Conservation (phyloP, 2,329 filamentous ascomycete species). For the Ophiocordyceps camponoti-saundersi region DNA sequence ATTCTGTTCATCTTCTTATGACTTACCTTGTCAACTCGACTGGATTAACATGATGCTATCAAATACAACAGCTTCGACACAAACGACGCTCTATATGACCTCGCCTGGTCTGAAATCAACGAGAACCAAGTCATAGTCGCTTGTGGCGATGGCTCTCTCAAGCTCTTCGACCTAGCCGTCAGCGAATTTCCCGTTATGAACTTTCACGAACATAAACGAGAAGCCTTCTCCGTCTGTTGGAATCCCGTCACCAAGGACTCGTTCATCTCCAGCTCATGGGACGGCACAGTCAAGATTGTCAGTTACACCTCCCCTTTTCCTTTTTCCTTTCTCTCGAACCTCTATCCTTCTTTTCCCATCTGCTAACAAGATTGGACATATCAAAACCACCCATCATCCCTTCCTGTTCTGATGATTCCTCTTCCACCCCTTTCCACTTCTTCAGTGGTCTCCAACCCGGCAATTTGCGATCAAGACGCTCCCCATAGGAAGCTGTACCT, state of each 20-base stretch:
- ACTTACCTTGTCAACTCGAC: too few relatives aligned
- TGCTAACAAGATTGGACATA: too few relatives aligned
- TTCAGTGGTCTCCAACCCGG: slow-evolving; percentile 67
- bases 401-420: background rate
- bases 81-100: slow-evolving; percentile 90
- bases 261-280: slow-evolving; percentile 87
- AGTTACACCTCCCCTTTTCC: background rate
- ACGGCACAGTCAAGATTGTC: slow-evolving; percentile 86
- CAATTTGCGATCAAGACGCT: slow-evolving; percentile 64
- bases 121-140: slow-evolving; percentile 85
- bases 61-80: slow-evolving; percentile 68
- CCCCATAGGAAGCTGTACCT: slow-evolving; percentile 85
- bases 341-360: too few relatives aligned
- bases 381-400: too few relatives aligned
- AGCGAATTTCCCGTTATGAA: slow-evolving; percentile 76
- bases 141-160: slow-evolving; percentile 84
- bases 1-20: too few relatives aligned
- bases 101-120: slow-evolving; percentile 89
- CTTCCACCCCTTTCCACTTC: background rate
- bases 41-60: too few relatives aligned
- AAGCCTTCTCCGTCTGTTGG: slow-evolving; percentile 88
- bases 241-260: slow-evolving; percentile 80
- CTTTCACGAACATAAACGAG: slow-evolving; percentile 85
- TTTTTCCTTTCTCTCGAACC: background rate
- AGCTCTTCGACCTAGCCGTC: slow-evolving; percentile 76